Evolutionary conservation across 2,329 filamentous ascomycete species (phyloP).

Genomic region (Stromatinia cepivora): DNA sequence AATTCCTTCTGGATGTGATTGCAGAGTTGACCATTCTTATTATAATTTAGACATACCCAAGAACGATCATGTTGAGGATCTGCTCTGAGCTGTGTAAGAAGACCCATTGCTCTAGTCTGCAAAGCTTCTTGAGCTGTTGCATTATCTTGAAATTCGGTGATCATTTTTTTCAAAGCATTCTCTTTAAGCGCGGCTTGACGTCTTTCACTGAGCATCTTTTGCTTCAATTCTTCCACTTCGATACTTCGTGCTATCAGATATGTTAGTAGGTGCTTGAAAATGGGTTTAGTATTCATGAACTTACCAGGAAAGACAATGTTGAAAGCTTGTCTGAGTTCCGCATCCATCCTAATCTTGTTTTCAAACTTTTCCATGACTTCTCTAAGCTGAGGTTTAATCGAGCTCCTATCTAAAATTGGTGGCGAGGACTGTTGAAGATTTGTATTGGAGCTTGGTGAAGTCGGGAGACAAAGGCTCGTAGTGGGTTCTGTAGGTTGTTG

Average conservation of each 20-base stretch:
- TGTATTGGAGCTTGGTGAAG: background rate
- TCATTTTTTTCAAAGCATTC: slow-evolving; percentile 62
- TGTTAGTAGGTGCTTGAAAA: background rate
- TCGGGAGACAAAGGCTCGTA: background rate
- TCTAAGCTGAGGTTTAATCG: slow-evolving; percentile 15
- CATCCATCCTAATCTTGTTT: slow-evolving; percentile 10
- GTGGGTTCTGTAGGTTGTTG: background rate
- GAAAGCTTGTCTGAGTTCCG: slow-evolving; percentile 12
- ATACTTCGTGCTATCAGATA: background rate
- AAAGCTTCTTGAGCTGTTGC: slow-evolving; percentile 7
- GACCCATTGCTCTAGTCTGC: slow-evolving; percentile 13
- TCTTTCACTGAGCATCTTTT: slow-evolving; percentile 10
- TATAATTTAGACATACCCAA: slow-evolving; percentile 5
- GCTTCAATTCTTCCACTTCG: slow-evolving; percentile 17
- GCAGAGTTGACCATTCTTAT: background rate
- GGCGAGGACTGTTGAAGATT: background rate
- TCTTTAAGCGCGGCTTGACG: slow-evolving; percentile 8
- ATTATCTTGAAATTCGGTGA: background rate
- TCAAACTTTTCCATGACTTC: slow-evolving; percentile 17
- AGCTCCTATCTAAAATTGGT: slow-evolving; percentile 2
- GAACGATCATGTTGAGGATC: background rate
- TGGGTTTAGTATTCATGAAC: background rate
- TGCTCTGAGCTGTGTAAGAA: background rate
- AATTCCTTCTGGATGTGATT: slow-evolving; percentile 17
- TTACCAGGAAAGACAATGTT: slow-evolving; percentile 17